A percentile compares a stretch with the other conserved stretches of the same genome.
Evolutionary conservation across 2,329 filamentous ascomycete species (phyloP).

Genomic region (Rhinocladiella similis): DNA sequence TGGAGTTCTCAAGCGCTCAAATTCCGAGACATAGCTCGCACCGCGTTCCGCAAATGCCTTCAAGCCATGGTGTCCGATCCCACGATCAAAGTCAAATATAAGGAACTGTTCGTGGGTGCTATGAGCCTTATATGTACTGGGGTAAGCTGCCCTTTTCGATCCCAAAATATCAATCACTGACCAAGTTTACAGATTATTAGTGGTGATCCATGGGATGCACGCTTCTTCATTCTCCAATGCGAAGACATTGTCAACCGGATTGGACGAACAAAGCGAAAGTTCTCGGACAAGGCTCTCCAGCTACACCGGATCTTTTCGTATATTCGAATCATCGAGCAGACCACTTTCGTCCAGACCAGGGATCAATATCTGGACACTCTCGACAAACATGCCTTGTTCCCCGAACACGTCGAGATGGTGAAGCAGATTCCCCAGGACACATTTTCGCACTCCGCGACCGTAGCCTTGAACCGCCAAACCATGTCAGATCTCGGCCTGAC

Average conservation of each 20-base stretch:
- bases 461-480: not conserved
- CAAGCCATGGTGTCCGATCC: not conserved
- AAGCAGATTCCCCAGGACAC: conserved; percentile 9
- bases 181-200: conserved; percentile 4
- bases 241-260: conserved; percentile 13
- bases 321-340: conserved; percentile 10
- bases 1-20: conserved; percentile 7
- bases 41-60: conserved; percentile 10
- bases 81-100: conserved; percentile 6
- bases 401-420: conserved; percentile 5
- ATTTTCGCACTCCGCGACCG: not conserved
- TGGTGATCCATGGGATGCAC: conserved; percentile 11
- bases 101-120: conserved; percentile 6
- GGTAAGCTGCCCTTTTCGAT: not conserved
- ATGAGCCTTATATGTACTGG: conserved; percentile 13
- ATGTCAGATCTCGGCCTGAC: conserved; percentile 8
- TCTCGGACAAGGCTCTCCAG: conserved; percentile 8
- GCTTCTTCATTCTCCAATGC: conserved; percentile 14
- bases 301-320: conserved; percentile 14
- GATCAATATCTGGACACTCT: conserved; percentile 9
- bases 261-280: conserved; percentile 1
- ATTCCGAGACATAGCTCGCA: conserved; percentile 9
- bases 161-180: not conserved
- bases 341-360: conserved; percentile 10
- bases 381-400: conserved; percentile 4